Evolutionary conservation across 768 basidiomycete genomes (phyloP).

Genomic region (Mycena venus): DNA sequence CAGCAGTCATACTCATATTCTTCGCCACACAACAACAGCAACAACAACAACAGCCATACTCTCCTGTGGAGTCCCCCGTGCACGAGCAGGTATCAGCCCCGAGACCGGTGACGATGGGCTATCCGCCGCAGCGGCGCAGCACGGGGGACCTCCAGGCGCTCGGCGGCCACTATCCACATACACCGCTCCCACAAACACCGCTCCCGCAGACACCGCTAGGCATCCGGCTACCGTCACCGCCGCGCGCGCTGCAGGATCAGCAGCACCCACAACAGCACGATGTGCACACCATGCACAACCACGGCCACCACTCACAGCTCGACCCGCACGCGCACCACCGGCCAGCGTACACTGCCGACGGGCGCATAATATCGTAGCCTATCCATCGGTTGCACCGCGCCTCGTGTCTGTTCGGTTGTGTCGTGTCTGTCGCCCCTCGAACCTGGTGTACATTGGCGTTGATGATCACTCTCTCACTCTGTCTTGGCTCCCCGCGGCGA

Average conservation of each 20-base stretch:
- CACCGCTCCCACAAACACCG: neutral
- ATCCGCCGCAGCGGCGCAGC: conserved; percentile 21
- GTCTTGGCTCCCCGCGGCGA: neutral
- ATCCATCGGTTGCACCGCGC: neutral
- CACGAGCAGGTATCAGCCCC: neutral
- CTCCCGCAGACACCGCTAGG: neutral
- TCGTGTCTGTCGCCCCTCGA: neutral
- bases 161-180: conserved; percentile 1
- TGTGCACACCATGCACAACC: neutral
- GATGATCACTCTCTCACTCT: neutral
- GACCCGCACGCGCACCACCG: conserved; percentile 33
- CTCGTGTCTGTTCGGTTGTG: neutral
- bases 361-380: conserved; percentile 26
- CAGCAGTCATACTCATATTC: neutral
- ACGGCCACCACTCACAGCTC: conserved; percentile 31
- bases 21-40: neutral
- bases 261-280: neutral
- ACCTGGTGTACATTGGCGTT: neutral
- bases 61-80: neutral
- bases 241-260: conserved; percentile 25
- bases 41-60: neutral
- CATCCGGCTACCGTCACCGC: conserved; percentile 34
- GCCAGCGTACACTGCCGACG: conserved; percentile 24
- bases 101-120: neutral
- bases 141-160: conserved; percentile 4